A percentile compares a stretch with the other conserved stretches of the same genome.
Conservation (phyloP, 768 basidiomycete genomes). For the Filobasidium wieringae region DNA sequence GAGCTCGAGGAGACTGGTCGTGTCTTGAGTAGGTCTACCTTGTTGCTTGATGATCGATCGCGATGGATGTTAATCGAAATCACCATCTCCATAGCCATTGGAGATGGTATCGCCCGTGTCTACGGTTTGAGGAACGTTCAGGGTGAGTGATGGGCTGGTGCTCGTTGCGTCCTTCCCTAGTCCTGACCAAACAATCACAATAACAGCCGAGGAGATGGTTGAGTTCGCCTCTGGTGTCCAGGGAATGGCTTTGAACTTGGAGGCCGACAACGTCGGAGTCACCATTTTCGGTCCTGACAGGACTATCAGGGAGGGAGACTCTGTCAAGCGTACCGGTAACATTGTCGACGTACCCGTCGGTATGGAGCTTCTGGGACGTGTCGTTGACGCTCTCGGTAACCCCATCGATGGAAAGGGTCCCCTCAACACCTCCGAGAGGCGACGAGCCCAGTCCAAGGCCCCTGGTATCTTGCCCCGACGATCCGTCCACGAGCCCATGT, state of each 20-base stretch:
- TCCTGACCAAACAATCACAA: background rate
- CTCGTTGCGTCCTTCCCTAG: background rate
- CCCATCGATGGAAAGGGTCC: conserved; percentile 99
- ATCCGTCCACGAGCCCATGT: conserved; percentile 97
- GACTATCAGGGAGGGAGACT: conserved; percentile 99
- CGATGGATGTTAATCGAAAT: background rate
- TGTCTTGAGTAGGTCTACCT: conserved; percentile 67
- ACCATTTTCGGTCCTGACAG: conserved; percentile 80
- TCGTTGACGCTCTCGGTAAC: conserved; percentile 98
- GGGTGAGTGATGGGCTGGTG: conserved; percentile 45
- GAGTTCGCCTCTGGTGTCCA: conserved; percentile 99
- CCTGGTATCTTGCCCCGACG: conserved; percentile 98
- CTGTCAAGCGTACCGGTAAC: conserved; percentile 99
- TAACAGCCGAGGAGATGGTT: conserved; percentile 91
- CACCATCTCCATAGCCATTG: conserved; percentile 58
- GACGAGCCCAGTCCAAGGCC: conserved; percentile 95
- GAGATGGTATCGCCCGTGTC: conserved; percentile 91
- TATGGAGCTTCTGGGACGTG: conserved; percentile 91
- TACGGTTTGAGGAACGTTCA: conserved; percentile 98
- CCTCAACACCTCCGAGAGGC: conserved; percentile 82
- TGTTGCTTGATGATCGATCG: background rate
- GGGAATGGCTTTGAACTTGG: conserved; percentile 99
- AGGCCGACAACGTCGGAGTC: conserved; percentile 99
- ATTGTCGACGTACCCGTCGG: conserved; percentile 99
- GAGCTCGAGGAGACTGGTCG: conserved; percentile 99